Percentiles rank a stretch among this genome's conserved stretches.
Conservation (phyloP, 305 asterid genomes). For the Fraxinus ornus region DNA sequence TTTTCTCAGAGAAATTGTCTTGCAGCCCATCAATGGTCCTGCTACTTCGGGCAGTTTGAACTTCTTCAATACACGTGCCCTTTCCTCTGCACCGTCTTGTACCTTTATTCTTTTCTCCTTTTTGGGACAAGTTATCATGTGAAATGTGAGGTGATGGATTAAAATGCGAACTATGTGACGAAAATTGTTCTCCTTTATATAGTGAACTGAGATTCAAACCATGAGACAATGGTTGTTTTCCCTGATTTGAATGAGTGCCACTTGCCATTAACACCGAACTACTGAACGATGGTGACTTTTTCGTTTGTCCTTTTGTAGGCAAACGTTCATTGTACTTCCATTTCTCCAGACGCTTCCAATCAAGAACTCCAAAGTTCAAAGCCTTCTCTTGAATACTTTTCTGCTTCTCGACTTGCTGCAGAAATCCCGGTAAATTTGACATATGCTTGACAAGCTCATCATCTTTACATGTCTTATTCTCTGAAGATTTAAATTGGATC, state of each 20-base stretch:
- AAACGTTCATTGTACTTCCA: constrained; percentile 75
- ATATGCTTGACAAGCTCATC: constrained; percentile 87
- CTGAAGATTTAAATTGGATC: constrained; percentile 33
- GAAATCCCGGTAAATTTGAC: constrained; percentile 88
- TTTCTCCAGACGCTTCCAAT: constrained; percentile 81
- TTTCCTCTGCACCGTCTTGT: constrained; percentile 37
- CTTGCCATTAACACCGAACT: constrained; percentile 34
- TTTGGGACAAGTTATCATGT: constrained; percentile 12
- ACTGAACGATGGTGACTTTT: constrained; percentile 35
- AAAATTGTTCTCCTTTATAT: constrained; percentile 26
- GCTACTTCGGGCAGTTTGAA: constrained; percentile 28
- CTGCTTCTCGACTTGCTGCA: constrained; percentile 61
- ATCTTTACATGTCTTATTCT: constrained; percentile 36
- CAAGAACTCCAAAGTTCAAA: constrained; percentile 90
- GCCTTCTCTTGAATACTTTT: constrained; percentile 71
- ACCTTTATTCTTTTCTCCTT: constrained; percentile 1
- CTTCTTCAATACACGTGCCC: constrained; percentile 34
- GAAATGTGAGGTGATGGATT: constrained; percentile 35
- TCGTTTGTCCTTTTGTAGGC: constrained; percentile 47
- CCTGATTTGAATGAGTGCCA: constrained; percentile 37
- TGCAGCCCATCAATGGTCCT: constrained; percentile 36
- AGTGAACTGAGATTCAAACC: constrained; percentile 29
- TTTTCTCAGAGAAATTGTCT: constrained; percentile 32
- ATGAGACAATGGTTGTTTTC: constrained; percentile 30
- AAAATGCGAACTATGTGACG: constrained; percentile 29